Conservation (phyloP, 306 rosid species). For the Cyclanthera cordifolia region DNA sequence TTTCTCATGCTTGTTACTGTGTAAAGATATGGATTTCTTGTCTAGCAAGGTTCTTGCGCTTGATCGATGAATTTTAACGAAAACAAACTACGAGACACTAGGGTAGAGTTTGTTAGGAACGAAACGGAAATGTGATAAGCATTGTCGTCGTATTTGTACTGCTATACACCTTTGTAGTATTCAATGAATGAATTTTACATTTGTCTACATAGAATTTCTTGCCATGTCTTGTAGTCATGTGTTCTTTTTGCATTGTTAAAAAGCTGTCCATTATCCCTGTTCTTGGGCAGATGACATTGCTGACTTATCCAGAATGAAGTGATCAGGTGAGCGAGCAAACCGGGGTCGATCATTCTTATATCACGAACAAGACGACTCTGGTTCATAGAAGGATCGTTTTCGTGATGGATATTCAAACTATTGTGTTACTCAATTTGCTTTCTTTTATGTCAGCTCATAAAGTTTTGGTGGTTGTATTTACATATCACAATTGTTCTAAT, state of each 20-base stretch:
- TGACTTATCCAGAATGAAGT: too few species aligned
- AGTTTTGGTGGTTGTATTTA: too few species aligned
- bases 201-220: not conserved
- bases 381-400: too few species aligned
- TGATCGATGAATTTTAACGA: not conserved
- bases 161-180: not conserved
- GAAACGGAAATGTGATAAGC: not conserved
- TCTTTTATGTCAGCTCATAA: too few species aligned
- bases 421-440: too few species aligned
- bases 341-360: too few species aligned
- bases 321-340: too few species aligned
- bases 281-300: not conserved
- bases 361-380: too few species aligned
- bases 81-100: not conserved
- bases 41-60: not conserved
- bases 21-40: not conserved
- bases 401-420: too few species aligned
- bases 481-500: too few species aligned
- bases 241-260: not conserved
- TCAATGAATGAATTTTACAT: not conserved
- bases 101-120: not conserved
- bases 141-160: not conserved
- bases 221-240: not conserved
- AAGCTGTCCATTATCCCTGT: not conserved
- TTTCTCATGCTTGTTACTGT: not conserved